Evolutionary conservation across 1,284 basidiomycete genomes (phyloP), one percentile per base, ranked within the genome.

Genomic region (Sporisorium sorghi): DNA sequence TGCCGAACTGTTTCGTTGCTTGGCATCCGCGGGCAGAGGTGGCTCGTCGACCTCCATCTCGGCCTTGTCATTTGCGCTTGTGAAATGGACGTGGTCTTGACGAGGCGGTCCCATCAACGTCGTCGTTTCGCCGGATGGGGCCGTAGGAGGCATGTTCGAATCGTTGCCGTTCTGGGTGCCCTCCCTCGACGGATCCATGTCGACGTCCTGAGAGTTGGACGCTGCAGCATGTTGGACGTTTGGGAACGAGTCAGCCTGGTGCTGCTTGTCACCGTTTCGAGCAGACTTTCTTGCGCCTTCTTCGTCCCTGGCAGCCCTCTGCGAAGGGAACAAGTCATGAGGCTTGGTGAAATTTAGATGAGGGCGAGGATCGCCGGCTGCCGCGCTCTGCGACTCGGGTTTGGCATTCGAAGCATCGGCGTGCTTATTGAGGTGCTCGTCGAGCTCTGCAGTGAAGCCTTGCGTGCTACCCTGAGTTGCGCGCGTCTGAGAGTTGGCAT

Each of bases 321-420:
- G 58, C 51, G 60, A 55, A 52, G 52, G 56, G 32, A 42, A 63
- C 58, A 50, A 66, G 32, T 73, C 69, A 73, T 73, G 59, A 73
- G 69, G 69, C 69, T 58, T 55, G 43, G 51, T 49, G 63, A 73
- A 73, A 73, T 67, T 73, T 73, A 53, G 26, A 19, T 39, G 10
- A 6, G 30, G 14, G 21, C 15, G 28, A n/a, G 43, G 24, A 1
- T 51, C 30, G 7, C 17, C 26, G 11, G 24, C 44, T 2, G 33
- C 28, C 12, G 19, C 19, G 11, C 52, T 46, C 23, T 42, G 59
- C 10, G 51, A 44, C 32, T 28, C 47, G n/a, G 23, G 32, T 9
- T 30, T 42, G 19, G 11, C 19, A 9, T 32, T 42, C 6, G 47
- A 26, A 37, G 40, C 6, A 14, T 26, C 19, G 46, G 35, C 40